phyloP scores from a whole-genome alignment of 179 eudicot genomes.

The Silene noctiflora region DNA sequence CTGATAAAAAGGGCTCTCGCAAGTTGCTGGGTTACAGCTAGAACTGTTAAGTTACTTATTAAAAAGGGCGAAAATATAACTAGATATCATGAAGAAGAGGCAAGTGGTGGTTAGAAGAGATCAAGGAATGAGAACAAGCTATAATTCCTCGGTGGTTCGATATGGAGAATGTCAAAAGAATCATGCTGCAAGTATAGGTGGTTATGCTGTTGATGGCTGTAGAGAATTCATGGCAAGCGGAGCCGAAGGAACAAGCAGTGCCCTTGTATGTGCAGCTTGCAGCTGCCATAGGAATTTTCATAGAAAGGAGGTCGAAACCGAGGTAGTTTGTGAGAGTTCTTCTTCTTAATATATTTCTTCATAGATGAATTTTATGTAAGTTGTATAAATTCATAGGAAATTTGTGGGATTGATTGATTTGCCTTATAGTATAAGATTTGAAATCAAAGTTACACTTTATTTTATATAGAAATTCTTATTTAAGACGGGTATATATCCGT shows the following conservation, averaged over 20 bases:
- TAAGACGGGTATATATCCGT: too few relatives aligned
- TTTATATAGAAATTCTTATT: background rate
- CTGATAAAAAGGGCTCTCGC: too few relatives aligned
- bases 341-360: constrained; percentile 15
- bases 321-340: constrained; percentile 53
- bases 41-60: too few relatives aligned
- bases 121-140: constrained; percentile 19
- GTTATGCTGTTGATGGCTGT: constrained; percentile 74
- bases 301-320: constrained; percentile 39
- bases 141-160: constrained; percentile 25
- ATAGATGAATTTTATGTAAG: background rate
- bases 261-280: constrained; percentile 63
- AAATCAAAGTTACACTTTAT: background rate
- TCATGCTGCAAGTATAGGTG: constrained; percentile 64
- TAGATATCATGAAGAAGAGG: constrained; percentile 36
- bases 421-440: constrained; percentile 1
- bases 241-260: constrained; percentile 39
- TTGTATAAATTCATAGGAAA: constrained; percentile 17
- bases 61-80: too few relatives aligned
- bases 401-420: constrained; percentile 6
- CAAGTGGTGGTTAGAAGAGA: constrained; percentile 39
- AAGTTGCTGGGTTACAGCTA: too few relatives aligned
- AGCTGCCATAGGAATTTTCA: constrained; percentile 69
- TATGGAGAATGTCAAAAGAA: constrained; percentile 66
- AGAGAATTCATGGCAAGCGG: constrained; percentile 65